These are phyloP conservation scores for Bruguiera hainesii DNA, from an alignment of 441 rosid genomes.

Conservation along the genomic window DNA sequence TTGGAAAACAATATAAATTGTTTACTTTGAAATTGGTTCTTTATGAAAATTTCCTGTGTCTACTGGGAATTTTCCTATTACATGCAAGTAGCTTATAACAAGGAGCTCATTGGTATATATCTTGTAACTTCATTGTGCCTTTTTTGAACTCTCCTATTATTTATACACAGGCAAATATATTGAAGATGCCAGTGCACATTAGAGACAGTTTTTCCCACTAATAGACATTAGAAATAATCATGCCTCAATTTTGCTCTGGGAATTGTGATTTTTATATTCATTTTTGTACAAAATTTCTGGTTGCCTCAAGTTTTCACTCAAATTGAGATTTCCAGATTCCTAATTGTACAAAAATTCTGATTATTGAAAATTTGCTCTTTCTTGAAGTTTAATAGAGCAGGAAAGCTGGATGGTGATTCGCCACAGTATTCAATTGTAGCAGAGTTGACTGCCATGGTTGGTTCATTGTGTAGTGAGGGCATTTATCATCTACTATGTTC, in stretches of 20 bases:
- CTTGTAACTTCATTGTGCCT: no score
- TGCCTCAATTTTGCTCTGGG: not conserved
- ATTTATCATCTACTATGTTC: conserved; percentile 1
- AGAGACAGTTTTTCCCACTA: no score
- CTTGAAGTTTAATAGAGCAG: conserved; percentile 71
- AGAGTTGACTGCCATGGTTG: conserved; percentile 68
- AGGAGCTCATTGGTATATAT: no score
- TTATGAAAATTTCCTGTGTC: no score
- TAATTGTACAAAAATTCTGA: not conserved
- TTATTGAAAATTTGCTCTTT: conserved; percentile 15
- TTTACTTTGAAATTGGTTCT: no score
- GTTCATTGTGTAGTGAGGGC: conserved; percentile 22
- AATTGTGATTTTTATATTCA: not conserved
- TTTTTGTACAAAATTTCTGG: not conserved
- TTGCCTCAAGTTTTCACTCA: not conserved
- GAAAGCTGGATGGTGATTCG: conserved; percentile 60
- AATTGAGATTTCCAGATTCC: not conserved
- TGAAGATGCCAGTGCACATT: no score
- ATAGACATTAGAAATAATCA: no score
- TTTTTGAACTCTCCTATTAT: no score
- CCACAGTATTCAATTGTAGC: conserved; percentile 80
- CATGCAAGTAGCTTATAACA: no score
- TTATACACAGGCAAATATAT: no score
- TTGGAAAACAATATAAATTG: no score
- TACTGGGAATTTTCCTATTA: no score